phyloP scores from a whole-genome alignment of 257 asterid genomes.

The Solanum bulbocastanum region DNA sequence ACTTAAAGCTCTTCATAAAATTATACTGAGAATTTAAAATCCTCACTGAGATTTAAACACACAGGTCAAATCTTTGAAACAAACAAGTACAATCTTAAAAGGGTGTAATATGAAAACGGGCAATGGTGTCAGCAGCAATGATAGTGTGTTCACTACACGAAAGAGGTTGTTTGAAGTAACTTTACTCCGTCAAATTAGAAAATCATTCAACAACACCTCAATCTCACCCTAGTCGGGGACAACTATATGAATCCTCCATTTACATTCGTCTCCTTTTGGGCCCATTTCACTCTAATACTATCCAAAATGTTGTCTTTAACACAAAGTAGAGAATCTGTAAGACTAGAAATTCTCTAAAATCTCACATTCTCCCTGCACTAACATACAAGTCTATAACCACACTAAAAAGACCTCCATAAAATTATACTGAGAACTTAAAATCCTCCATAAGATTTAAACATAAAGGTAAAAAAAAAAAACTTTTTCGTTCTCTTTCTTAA shows the following conservation, averaged over 20 bases:
- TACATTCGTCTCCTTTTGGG: too few relatives aligned
- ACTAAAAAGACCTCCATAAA: too few relatives aligned
- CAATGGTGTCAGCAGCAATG: constrained; percentile 80
- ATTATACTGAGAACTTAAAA: too few relatives aligned
- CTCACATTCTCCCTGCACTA: too few relatives aligned
- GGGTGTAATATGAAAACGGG: constrained; percentile 66
- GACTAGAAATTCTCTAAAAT: too few relatives aligned
- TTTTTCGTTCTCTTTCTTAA: too few relatives aligned
- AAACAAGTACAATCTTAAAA: not conserved
- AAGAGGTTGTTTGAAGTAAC: constrained; percentile 4
- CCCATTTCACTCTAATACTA: too few relatives aligned
- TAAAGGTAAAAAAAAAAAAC: too few relatives aligned
- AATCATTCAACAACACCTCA: not conserved
- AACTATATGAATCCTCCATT: not conserved
- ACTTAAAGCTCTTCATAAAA: not conserved
- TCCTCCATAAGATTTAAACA: too few relatives aligned
- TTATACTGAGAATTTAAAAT: not conserved
- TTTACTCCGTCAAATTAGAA: not conserved
- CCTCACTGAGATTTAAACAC: not conserved
- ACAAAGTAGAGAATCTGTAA: too few relatives aligned
- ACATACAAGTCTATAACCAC: too few relatives aligned
- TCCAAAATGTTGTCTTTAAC: too few relatives aligned
- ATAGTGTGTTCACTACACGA: constrained; percentile 94
- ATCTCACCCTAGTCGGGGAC: not conserved
- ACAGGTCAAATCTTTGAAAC: not conserved